A percentile compares a stretch with the other conserved stretches of the same genome.
phyloP scores from a whole-genome alignment of 2,329 filamentous ascomycete genomes.

The Sclerotinia spermophila region DNA sequence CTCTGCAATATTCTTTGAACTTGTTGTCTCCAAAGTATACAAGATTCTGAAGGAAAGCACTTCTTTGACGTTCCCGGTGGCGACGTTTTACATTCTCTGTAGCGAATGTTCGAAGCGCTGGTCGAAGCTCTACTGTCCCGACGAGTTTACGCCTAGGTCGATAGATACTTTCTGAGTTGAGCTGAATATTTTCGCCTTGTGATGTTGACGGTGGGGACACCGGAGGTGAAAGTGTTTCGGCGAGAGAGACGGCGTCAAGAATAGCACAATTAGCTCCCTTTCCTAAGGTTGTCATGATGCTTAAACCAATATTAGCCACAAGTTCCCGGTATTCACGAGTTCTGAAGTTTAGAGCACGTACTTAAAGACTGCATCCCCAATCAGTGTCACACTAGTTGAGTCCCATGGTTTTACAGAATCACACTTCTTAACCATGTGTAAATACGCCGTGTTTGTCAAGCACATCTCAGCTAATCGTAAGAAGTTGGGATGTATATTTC shows the following conservation, averaged over 20 bases:
- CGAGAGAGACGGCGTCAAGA: slow-evolving; percentile 31
- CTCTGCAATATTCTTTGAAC: slow-evolving; percentile 28
- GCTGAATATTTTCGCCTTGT: background rate
- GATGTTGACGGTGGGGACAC: background rate
- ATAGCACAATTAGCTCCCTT: slow-evolving; percentile 35
- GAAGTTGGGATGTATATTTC: slow-evolving; percentile 26
- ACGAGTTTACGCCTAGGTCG: background rate
- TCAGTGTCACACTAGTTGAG: slow-evolving; percentile 27
- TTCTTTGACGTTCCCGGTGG: slow-evolving; percentile 28
- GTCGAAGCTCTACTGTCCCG: slow-evolving; percentile 4
- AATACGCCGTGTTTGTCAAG: slow-evolving; percentile 26
- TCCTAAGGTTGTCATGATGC: slow-evolving; percentile 32
- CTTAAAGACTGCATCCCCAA: slow-evolving; percentile 34
- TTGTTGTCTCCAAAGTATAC: slow-evolving; percentile 32
- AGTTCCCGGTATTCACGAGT: background rate
- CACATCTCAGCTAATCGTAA: slow-evolving; percentile 26
- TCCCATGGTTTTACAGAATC: slow-evolving; percentile 30
- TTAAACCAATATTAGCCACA: slow-evolving; percentile 18
- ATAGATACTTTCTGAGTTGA: background rate
- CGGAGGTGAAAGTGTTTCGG: slow-evolving; percentile 22
- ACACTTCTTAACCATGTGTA: slow-evolving; percentile 28
- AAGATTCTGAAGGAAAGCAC: slow-evolving; percentile 30
- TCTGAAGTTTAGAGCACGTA: slow-evolving; percentile 11
- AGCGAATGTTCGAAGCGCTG: slow-evolving; percentile 23
- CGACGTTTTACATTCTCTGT: slow-evolving; percentile 31